Evolutionary conservation across 176 grass and related monocot species (phyloP), one percentile per base, ranked within the genome.

Genomic region (Aegilops tauschii): DNA sequence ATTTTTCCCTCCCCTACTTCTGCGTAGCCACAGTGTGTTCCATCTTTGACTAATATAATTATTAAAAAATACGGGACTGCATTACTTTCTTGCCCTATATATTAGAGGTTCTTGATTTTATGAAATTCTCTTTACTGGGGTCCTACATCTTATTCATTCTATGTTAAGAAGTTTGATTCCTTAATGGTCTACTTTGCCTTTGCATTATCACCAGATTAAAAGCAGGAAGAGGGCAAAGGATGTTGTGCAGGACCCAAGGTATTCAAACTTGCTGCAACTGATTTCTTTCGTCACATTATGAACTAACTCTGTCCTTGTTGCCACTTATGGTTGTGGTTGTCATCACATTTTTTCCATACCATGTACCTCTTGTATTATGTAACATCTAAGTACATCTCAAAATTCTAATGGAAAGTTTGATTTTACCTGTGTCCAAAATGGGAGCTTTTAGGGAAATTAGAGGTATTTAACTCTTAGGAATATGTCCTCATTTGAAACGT

Each of bases 161-260:
- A 21, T 71, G 20, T 61, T 42, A 71, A 71, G 65, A 62, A 47
- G n/a, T 62, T 77, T 61, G 37, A 29, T 21, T 86, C 20, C 66
- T 21, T 85, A 73, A 73, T 59, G 42, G 18, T 54, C 21, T 6
- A 16, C 27, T 77, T 29, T 69, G 49, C 37, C 10, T 50, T 77
- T 32, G 69, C 37, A 21, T 54, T 39, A 70, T 42, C 67, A 64
- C 58, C 40, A 90, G 88, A 63, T 90, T 64, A 90, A 90, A 77
- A 77, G 88, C 36, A 86, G 25, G 72, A 90, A 44, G 72, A 90
- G n/a, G 79, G 71, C 35, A 77, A 90, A 90, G 30, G 88, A 90
- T 82, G 84, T 62, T 75, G 29, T 49, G 36, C 39, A 70, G 63
- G 83, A 86, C 36, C 72, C 78, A 78, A 86, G 88, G 88, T 90